Conservation (phyloP, 2,329 filamentous ascomycete genomes). For the Microcyclosporella mali region DNA sequence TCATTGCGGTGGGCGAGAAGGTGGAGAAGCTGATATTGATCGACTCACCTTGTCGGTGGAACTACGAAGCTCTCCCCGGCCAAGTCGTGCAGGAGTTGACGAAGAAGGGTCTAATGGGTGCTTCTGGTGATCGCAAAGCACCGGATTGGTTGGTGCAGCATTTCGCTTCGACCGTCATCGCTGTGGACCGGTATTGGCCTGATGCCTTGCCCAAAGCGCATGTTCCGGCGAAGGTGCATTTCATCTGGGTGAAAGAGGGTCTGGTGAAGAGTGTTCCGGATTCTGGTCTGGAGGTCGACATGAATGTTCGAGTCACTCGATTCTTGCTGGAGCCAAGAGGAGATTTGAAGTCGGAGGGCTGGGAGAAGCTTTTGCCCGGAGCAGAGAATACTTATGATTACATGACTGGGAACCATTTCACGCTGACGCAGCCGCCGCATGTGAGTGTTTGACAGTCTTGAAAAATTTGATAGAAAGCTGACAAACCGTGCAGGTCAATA, state of each 20-base stretch:
- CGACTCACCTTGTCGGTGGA: slow-evolving; percentile 25
- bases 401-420: slow-evolving; percentile 31
- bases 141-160: slow-evolving; percentile 29
- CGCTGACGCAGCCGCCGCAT: slow-evolving; percentile 28
- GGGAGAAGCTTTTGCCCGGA: slow-evolving; percentile 27
- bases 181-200: slow-evolving; percentile 27
- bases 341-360: slow-evolving; percentile 25
- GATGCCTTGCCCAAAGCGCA: slow-evolving; percentile 16
- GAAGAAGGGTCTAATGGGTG: slow-evolving; percentile 25
- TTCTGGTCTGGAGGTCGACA: slow-evolving; percentile 26
- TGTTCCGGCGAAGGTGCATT: slow-evolving; percentile 25
- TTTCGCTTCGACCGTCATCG: slow-evolving; percentile 26
- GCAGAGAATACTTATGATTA: slow-evolving; percentile 24
- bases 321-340: slow-evolving; percentile 28
- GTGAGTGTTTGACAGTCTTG: too few species aligned
- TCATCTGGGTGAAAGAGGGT: slow-evolving; percentile 29
- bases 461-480: too few species aligned
- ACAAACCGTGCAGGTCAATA: slow-evolving; percentile 13
- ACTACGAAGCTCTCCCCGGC: slow-evolving; percentile 23
- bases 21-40: slow-evolving; percentile 27
- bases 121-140: slow-evolving; percentile 21
- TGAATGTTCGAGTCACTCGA: slow-evolving; percentile 27
- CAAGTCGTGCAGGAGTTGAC: slow-evolving; percentile 24
- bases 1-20: slow-evolving; percentile 20
- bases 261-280: slow-evolving; percentile 25